phyloP scores from a whole-genome alignment of 768 basidiomycete species.

The Leccinum uliginosum region DNA sequence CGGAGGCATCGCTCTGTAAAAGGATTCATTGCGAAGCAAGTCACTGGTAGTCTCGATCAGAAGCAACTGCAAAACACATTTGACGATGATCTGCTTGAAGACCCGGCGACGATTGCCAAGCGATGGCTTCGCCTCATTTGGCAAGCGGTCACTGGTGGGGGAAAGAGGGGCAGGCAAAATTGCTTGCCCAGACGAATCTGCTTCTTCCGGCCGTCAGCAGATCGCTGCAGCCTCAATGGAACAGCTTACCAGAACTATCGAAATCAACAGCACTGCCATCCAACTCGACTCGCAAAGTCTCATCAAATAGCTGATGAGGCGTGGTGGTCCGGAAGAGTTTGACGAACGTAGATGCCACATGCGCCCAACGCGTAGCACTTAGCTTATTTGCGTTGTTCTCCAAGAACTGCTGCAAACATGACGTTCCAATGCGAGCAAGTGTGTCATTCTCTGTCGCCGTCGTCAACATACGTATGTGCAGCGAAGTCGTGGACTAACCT shows the following conservation, averaged over 20 bases:
- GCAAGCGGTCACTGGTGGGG: conserved; percentile 56
- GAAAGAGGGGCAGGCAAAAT: conserved; percentile 88
- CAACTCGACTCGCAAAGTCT: conserved; percentile 80
- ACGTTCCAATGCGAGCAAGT: conserved; percentile 93
- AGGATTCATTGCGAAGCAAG: conserved; percentile 83
- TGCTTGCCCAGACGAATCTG: conserved; percentile 57
- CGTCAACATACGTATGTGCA: conserved; percentile 3
- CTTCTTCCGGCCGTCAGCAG: conserved; percentile 5
- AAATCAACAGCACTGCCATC: conserved; percentile 54
- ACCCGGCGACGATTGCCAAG: conserved; percentile 71
- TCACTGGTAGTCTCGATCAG: conserved; percentile 98
- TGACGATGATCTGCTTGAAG: conserved; percentile 99
- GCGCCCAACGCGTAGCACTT: conserved; percentile 82
- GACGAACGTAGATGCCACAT: conserved; percentile 87
- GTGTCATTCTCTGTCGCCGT: conserved; percentile 85
- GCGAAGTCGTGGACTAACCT: conserved; percentile 49
- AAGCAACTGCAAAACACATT: conserved; percentile 95
- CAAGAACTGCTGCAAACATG: conserved; percentile 92
- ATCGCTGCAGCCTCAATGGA: background rate
- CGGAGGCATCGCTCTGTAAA: conserved; percentile 92
- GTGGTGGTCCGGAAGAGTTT: conserved; percentile 97
- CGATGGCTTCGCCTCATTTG: conserved; percentile 47
- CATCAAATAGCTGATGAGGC: conserved; percentile 95
- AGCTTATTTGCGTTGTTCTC: conserved; percentile 91
- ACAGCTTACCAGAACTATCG: conserved; percentile 39